phyloP scores from a whole-genome alignment of 2,329 filamentous ascomycete genomes.

The Rutstroemia sp. region DNA sequence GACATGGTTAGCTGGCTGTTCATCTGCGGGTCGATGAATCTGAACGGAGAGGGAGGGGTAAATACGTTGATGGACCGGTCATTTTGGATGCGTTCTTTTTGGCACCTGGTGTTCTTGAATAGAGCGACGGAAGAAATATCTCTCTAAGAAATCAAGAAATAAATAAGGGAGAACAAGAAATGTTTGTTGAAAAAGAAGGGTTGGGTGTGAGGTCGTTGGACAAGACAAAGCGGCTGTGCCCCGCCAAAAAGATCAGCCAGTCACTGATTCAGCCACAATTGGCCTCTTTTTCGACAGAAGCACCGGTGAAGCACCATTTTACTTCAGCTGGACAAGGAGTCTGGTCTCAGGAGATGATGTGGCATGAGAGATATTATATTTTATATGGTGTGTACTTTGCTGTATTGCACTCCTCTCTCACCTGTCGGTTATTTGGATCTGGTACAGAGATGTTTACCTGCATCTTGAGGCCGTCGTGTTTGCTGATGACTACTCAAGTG shows the following conservation, averaged over 20 bases:
- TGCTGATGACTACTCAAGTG: too few relatives aligned
- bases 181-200: not conserved
- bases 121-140: too few relatives aligned
- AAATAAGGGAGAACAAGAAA: not conserved
- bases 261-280: not conserved
- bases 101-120: not conserved
- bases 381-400: too few relatives aligned
- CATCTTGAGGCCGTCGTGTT: too few relatives aligned
- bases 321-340: not conserved
- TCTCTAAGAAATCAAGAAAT: not conserved
- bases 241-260: not conserved
- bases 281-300: not conserved
- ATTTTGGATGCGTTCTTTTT: slow-evolving; percentile 13
- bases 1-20: not conserved
- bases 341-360: not conserved
- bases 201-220: not conserved
- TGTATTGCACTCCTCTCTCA: too few relatives aligned
- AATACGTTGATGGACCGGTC: slow-evolving; percentile 27
- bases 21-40: slow-evolving; percentile 2
- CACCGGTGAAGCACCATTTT: not conserved
- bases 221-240: not conserved
- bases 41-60: not conserved
- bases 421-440: too few relatives aligned
- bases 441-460: too few relatives aligned
- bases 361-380: too few relatives aligned